phyloP scores from a whole-genome alignment of 2,329 filamentous ascomycete species.

The Colletotrichum australisinense region DNA sequence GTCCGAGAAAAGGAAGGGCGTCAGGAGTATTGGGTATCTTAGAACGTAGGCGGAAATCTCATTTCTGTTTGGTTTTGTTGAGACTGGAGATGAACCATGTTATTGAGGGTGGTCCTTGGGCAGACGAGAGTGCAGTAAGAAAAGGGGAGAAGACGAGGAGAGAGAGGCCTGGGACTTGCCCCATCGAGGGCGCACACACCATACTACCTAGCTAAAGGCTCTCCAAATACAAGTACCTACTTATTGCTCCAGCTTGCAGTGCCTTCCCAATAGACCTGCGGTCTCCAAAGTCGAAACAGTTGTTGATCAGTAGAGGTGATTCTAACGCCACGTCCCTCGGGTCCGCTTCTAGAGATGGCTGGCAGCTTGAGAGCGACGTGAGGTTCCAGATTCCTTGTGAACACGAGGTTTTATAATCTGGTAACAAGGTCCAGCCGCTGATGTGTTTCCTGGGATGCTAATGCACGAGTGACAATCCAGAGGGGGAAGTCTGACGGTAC shows the following conservation, averaged over 20 bases:
- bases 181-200: not conserved
- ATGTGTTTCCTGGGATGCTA: too few species aligned
- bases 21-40: not conserved
- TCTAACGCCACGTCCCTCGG: too few species aligned
- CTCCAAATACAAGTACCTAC: not conserved
- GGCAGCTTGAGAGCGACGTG: not conserved
- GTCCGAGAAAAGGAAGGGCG: not conserved
- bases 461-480: too few species aligned
- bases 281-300: not conserved
- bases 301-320: not conserved
- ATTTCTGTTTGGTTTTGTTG: not conserved
- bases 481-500: too few species aligned
- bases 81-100: constrained; percentile 7
- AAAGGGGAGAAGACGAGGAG: not conserved
- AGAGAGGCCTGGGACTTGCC: not conserved
- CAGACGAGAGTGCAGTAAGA: not conserved
- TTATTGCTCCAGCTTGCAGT: not conserved
- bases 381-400: not conserved
- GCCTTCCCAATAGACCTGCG: not conserved
- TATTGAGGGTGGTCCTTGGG: not conserved
- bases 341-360: not conserved
- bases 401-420: not conserved
- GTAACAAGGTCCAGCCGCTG: too few species aligned
- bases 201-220: not conserved
- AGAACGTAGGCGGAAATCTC: not conserved